Base-by-base conservation (phyloP, 2,329 filamentous ascomycete species). In the Fusarium penzigii region DNA sequence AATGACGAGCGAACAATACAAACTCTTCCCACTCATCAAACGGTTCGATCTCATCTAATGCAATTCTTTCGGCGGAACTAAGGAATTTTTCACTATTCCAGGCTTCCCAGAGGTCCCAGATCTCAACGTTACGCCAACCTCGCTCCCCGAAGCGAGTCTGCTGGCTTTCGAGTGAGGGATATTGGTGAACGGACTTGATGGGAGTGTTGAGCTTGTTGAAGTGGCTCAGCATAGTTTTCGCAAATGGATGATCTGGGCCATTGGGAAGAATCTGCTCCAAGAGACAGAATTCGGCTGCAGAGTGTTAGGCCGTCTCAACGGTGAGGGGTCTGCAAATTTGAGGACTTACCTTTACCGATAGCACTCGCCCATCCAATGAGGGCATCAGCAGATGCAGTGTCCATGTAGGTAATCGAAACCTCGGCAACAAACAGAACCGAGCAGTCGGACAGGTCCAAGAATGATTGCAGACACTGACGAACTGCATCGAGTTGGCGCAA, bases 1-100 rank as follows among this genome's bases (percentile, higher is more conserved):
- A 96, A 70, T 97, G 92, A 34, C 86, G 85, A 2, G 83, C 85
- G 69, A 95, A 96, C 1, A 96, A 76, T 3, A 88, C 86, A 66
- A 97, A 92, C 65, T 97, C 93, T 70, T 97, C 93, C 91, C 91
- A 96, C 71, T 97, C 92, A 69, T 97, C 93, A 66, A 97, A 97
- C 1, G 88, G 85, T 65, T 97, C 93, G 14, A 92, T 71, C 1
- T 74, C 66, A 61, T 96, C 87, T 13, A 97, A 72, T 11, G 73
- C 73, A 36, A 68, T 74, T 57, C 90, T 81, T 55, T 90, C 80
- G 1, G 78, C 71, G 1, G 78, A 65, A 6, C 76, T 77, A 17
- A 96, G 72, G 68, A 92, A 92, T 3, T 74, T 66, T 13, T 84
- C 75, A 58, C 89, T 84, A 11, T 81, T 84, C 92, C 92, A 97